Conservation (phyloP, 2,329 filamentous ascomycete genomes). For the Colletotrichum eleusines region DNA sequence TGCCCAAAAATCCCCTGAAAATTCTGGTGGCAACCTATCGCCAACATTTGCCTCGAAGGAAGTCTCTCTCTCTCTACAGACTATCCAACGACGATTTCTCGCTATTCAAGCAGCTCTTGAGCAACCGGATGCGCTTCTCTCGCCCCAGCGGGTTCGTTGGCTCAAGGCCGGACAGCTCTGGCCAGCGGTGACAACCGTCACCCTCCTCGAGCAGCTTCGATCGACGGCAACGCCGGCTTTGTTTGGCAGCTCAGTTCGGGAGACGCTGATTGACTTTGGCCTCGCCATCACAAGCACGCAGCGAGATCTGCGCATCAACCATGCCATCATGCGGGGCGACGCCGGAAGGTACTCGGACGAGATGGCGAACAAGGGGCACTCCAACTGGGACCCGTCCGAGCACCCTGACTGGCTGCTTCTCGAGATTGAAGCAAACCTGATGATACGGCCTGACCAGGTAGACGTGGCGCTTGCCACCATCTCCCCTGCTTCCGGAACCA, state of each 20-base stretch:
- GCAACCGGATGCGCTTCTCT: constrained; percentile 2
- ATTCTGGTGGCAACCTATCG: neutral
- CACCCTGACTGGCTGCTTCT: constrained; percentile 74
- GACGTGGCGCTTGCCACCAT: constrained; percentile 73
- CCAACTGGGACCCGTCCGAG: constrained; percentile 66
- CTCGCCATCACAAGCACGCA: constrained; percentile 59
- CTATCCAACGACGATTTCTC: constrained; percentile 14
- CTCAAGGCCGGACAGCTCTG: constrained; percentile 56
- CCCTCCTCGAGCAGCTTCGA: constrained; percentile 62
- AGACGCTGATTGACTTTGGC: constrained; percentile 58
- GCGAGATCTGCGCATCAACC: constrained; percentile 56
- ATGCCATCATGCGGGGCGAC: constrained; percentile 46
- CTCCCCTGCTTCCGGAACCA: constrained; percentile 60
- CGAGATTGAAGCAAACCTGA: constrained; percentile 73
- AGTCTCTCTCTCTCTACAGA: neutral
- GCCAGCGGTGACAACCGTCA: constrained; percentile 57
- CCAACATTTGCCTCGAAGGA: constrained; percentile 11
- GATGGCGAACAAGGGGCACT: constrained; percentile 61
- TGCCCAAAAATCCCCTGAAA: constrained; percentile 14
- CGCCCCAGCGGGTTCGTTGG: constrained; percentile 52
- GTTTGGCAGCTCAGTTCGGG: constrained; percentile 53
- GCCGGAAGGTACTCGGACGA: constrained; percentile 56
- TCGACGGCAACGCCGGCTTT: constrained; percentile 44
- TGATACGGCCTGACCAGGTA: constrained; percentile 72
- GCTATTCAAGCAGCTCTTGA: constrained; percentile 16